Evolutionary conservation across 768 basidiomycete genomes (phyloP).

Genomic region (Astraeus odoratus): DNA sequence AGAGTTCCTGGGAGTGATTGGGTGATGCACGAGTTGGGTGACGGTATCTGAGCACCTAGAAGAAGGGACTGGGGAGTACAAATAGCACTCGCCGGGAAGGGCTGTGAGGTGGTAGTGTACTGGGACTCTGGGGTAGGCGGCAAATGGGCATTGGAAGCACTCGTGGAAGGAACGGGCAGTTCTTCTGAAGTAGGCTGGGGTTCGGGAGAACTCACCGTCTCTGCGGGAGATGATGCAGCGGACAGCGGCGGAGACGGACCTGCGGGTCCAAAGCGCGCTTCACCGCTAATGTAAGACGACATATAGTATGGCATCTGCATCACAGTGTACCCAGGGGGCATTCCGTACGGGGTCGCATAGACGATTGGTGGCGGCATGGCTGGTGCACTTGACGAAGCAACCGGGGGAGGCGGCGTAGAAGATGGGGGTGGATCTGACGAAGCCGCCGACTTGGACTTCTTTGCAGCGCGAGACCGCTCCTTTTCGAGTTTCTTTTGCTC

Average conservation of each 20-base stretch:
- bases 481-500: slow-evolving; percentile 36
- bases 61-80: slow-evolving; percentile 2
- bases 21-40: slow-evolving; percentile 5
- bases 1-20: slow-evolving; percentile 5
- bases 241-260: slow-evolving; percentile 52
- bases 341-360: not conserved
- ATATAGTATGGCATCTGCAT: slow-evolving; percentile 13
- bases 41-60: slow-evolving; percentile 9
- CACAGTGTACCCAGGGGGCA: slow-evolving; percentile 5
- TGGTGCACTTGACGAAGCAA: not conserved
- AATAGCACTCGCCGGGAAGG: not conserved
- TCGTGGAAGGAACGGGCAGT: slow-evolving; percentile 10
- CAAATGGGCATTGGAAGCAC: slow-evolving; percentile 6
- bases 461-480: slow-evolving; percentile 27
- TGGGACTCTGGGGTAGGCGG: slow-evolving; percentile 10
- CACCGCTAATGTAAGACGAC: slow-evolving; percentile 18
- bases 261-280: slow-evolving; percentile 23
- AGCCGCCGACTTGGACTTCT: slow-evolving; percentile 17
- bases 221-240: slow-evolving; percentile 40
- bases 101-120: slow-evolving; percentile 15
- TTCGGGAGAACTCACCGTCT: slow-evolving; percentile 15
- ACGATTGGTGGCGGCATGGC: not conserved
- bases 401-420: slow-evolving; percentile 9
- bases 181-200: slow-evolving; percentile 7
- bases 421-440: slow-evolving; percentile 6